phyloP scores from a whole-genome alignment of 768 basidiomycete genomes.

The Pleurotus tuoliensis region DNA sequence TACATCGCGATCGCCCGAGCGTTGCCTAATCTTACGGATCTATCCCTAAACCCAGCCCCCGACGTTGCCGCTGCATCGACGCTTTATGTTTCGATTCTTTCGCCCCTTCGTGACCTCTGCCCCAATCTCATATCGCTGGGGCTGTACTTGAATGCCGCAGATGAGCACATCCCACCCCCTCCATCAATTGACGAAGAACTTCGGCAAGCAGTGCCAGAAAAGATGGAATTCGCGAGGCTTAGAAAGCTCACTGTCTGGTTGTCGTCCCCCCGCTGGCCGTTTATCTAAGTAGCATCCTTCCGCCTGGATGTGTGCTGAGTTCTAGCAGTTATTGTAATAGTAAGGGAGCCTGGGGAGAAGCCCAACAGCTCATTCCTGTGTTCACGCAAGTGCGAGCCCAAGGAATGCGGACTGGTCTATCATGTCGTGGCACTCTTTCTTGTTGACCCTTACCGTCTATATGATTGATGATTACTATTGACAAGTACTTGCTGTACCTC shows the following conservation, averaged over 20 bases:
- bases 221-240: neutral
- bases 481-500: too few species aligned
- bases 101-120: neutral
- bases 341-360: too few species aligned
- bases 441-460: too few species aligned
- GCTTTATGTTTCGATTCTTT: neutral
- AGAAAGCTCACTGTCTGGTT: neutral
- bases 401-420: too few species aligned
- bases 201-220: too few species aligned
- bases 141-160: neutral
- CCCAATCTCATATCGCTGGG: neutral
- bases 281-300: neutral
- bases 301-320: neutral
- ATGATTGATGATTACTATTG: too few species aligned
- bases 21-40: neutral
- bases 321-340: too few species aligned
- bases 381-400: too few species aligned
- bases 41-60: neutral
- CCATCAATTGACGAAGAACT: too few species aligned
- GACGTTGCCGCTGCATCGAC: neutral
- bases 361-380: too few species aligned
- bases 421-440: too few species aligned
- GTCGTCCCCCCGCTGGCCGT: neutral
- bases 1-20: neutral
- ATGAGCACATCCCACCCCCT: neutral